These are phyloP conservation scores for Nepenthes gracilis DNA, from an alignment of 148 eudicot genomes.

Conservation along the genomic window DNA sequence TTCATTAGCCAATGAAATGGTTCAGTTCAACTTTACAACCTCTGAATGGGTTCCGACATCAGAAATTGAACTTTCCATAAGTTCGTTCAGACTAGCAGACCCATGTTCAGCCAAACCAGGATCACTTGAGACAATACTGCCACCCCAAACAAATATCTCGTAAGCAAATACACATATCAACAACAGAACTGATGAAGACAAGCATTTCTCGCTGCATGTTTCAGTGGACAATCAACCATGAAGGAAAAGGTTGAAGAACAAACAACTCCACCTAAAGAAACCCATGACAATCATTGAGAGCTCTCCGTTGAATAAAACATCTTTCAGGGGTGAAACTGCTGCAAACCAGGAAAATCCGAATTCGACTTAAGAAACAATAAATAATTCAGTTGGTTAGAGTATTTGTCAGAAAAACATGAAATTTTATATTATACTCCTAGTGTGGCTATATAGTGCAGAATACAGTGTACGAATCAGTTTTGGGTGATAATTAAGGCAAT, in stretches of 20 bases:
- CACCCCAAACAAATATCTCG: neutral
- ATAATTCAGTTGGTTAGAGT: neutral
- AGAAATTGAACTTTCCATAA: constrained; percentile 9
- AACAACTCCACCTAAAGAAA: constrained; percentile 35
- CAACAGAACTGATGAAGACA: neutral
- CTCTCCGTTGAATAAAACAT: constrained; percentile 40
- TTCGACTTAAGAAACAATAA: neutral
- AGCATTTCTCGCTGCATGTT: neutral
- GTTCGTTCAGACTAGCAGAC: constrained; percentile 12
- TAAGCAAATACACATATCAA: neutral
- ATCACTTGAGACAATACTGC: constrained; percentile 54
- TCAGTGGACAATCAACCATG: neutral
- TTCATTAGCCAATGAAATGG: constrained; percentile 2
- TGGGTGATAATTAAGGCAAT: too few species aligned
- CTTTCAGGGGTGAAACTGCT: constrained; percentile 33
- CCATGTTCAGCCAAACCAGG: constrained; percentile 45
- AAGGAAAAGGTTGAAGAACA: neutral
- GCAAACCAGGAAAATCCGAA: constrained; percentile 8
- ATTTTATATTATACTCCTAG: too few species aligned
- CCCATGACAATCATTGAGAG: constrained; percentile 36
- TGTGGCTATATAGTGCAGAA: too few species aligned
- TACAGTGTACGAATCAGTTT: too few species aligned
- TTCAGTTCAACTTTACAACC: constrained; percentile 20
- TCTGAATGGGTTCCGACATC: constrained; percentile 22
- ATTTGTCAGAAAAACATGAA: neutral